Evolutionary conservation across 2,329 filamentous ascomycete species (phyloP), one percentile per base, ranked within the genome.

Genomic region (Geosmithia flava): DNA sequence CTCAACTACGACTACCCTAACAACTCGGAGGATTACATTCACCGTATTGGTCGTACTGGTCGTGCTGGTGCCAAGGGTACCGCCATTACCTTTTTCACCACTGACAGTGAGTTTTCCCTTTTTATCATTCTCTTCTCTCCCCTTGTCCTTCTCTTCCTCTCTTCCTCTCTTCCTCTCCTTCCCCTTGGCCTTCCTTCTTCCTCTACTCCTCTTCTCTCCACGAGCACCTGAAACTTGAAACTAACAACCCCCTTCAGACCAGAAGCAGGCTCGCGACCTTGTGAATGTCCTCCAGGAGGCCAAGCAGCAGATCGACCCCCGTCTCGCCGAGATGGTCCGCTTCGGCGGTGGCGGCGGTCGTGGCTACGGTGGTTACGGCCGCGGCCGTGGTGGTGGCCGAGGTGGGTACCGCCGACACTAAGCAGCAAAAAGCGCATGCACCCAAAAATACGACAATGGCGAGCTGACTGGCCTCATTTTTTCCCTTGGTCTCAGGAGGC

Each of bases 1-100:
- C 80, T 98, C 74, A 97, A 97, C 83, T 96, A 97, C 87, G 93
- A 97, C 69, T 97, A 97, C 72, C 91, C 91, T 68, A 97, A 97
- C 77, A 97, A 97, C 71, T 81, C 93, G 62, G 93, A 98, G 74
- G 91, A 97, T 65, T 97, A 97, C 63, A 95, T 97, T 58, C 93
- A 96, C 66, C 86, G 93, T 68, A 93, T 91, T 68, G 93, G 93
- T 61, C 86, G 93, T 72, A 97, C 93, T 59, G 91, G 93, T 60
- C 87, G 91, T 76, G 91, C 93, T 64, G 93, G 93, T 72, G 84
- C 85, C 62, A 87, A 84, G 56, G 93, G 93, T 72, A 97, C 90
- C 60, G 93, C 93, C 66, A 97, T 97, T 64, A 97, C 93, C 56
- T 81, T 98, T 62, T 98, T 98, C 72, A 97, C 93, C 68, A 93